Percentiles rank a stretch among this genome's conserved stretches.
Conservation (phyloP, 1,284 basidiomycete species). For the Apiotrichum akiyoshidainum region DNA sequence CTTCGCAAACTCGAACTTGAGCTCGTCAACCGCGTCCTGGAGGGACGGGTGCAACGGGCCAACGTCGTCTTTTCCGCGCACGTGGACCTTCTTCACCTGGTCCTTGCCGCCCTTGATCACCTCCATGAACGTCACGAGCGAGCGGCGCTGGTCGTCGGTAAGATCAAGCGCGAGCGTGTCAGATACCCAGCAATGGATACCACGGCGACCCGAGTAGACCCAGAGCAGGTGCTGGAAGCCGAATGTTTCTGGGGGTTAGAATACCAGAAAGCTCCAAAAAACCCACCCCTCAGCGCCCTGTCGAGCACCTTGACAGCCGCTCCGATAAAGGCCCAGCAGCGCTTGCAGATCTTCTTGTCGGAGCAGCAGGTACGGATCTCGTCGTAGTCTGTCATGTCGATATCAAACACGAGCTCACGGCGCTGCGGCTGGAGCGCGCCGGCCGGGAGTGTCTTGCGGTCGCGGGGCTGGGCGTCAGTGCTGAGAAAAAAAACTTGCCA, state of each 20-base stretch:
- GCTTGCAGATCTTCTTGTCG: constrained; percentile 83
- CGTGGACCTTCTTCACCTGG: constrained; percentile 78
- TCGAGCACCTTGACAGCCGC: constrained; percentile 89
- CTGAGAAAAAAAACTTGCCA: too few species aligned
- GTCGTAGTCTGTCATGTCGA: constrained; percentile 99
- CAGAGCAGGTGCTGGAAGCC: constrained; percentile 77
- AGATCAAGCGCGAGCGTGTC: constrained; percentile 82
- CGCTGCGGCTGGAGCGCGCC: constrained; percentile 71
- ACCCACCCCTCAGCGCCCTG: constrained; percentile 63
- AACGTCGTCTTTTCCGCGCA: constrained; percentile 53
- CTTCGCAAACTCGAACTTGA: constrained; percentile 62
- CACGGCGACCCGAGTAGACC: constrained; percentile 98
- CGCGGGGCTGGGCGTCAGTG: constrained; percentile 64
- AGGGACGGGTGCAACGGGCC: constrained; percentile 65
- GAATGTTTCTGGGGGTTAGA: constrained; percentile 60
- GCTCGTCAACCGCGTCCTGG: constrained; percentile 58
- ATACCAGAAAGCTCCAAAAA: too few species aligned
- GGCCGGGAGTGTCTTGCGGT: constrained; percentile 79
- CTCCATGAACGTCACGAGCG: constrained; percentile 81
- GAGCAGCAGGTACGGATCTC: constrained; percentile 91
- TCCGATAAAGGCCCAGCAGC: constrained; percentile 94
- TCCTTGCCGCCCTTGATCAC: constrained; percentile 81
- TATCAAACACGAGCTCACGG: constrained; percentile 97
- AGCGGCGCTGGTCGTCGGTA: constrained; percentile 84
- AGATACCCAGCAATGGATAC: constrained; percentile 97